Base-by-base conservation (phyloP, 1,284 basidiomycete species). In the Macrocystidia cucumis region DNA sequence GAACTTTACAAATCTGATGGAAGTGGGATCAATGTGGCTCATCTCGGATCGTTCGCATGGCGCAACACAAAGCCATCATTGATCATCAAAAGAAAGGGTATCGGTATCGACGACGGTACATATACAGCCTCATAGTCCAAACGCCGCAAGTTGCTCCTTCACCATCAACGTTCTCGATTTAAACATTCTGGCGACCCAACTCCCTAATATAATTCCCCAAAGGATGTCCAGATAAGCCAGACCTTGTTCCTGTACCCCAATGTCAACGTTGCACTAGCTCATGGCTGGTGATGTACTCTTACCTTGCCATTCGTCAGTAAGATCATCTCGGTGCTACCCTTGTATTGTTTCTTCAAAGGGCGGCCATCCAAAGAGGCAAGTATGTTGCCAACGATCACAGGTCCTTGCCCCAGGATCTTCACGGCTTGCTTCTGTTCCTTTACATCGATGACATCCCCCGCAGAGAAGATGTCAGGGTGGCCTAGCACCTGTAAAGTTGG, bases 231-330 rank as follows among this genome's bases (percentile, higher is more conserved):
- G 27, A 43, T 62, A 75, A 1, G 44, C 47, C 25, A 59, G 44
- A 0, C 73, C 72, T 0, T 61, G 57, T 3, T 51, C 57, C 72
- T 74, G 43, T 29, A 17, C n/a, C 28, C 12, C 29, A 19, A 5
- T 29, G 11, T 20, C 41, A 34, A 13, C 44, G 30, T 17, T 13
- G 20, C 9, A 39, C 23, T 25, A 21, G 27, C 9, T 18, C 16
- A 17, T 5, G 1, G 5, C 6, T 16, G 9, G 14, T 9, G 12
- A 25, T 8, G 12, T 25, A 12, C 23, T 8, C 70, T 29, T 31
- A 78, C 77, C 64, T 59, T 72, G 34, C 78, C 77, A 35, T 70
- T 66, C 2, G 74, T 69, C 32, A 79, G 50, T 11, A 70, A 17
- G 31, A 79, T 72, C 34, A 67, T 35, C 45, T 79, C 76, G 1